Conservation (phyloP, 441 rosid genomes). For the Eruca vesicaria region DNA sequence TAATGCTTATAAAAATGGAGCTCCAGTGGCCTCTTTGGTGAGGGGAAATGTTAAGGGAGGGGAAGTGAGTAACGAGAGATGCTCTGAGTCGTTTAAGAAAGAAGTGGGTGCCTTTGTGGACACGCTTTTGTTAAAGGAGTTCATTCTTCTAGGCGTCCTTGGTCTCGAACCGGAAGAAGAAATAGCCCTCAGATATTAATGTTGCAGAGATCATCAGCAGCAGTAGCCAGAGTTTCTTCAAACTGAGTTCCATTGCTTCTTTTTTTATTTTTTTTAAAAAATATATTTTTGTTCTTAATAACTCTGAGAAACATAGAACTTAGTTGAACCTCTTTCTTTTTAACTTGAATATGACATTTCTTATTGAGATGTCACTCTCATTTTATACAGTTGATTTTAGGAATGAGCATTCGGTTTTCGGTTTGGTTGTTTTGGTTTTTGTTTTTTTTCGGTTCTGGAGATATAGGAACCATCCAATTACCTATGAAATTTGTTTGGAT, state of each 20-base stretch:
- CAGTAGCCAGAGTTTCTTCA: slow-evolving; percentile 25
- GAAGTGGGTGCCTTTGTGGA: slow-evolving; percentile 42
- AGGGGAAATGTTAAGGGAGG: slow-evolving; percentile 58
- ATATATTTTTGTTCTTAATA: not conserved
- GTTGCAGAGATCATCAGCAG: slow-evolving; percentile 19
- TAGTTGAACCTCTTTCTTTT: not conserved
- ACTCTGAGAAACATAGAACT: not conserved
- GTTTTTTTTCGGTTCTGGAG: too few species aligned
- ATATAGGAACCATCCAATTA: too few species aligned
- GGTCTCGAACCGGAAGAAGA: slow-evolving; percentile 38
- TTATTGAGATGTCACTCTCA: slow-evolving; percentile 7
- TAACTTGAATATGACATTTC: slow-evolving; percentile 1
- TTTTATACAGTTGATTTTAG: slow-evolving; percentile 4
- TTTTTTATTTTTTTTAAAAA: not conserved
- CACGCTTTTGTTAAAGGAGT: slow-evolving; percentile 47
- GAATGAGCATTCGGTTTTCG: too few species aligned
- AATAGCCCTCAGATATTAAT: slow-evolving; percentile 6
- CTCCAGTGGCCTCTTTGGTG: slow-evolving; percentile 58
- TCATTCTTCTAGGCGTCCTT: slow-evolving; percentile 50
- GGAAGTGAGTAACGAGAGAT: slow-evolving; percentile 41
- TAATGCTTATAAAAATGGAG: slow-evolving; percentile 70
- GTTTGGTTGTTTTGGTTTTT: too few species aligned
- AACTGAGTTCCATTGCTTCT: not conserved
- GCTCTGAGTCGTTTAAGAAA: slow-evolving; percentile 49
- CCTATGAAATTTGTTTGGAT: too few species aligned